Conservation (phyloP, 306 rosid genomes). For the Vigna radiata region DNA sequence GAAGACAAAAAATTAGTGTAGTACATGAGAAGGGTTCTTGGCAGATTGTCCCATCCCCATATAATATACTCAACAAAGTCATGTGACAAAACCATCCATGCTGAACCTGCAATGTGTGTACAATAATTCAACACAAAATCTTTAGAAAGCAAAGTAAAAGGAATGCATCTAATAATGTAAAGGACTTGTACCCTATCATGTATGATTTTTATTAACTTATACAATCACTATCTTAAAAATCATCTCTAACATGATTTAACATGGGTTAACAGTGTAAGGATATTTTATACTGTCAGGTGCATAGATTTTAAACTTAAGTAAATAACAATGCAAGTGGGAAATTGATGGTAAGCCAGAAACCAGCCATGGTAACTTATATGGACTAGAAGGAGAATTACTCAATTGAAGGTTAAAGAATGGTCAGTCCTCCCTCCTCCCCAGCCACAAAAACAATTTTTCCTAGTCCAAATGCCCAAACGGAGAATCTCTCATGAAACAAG, state of each 20-base stretch:
- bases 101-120: constrained; percentile 75
- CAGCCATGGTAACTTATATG: background rate
- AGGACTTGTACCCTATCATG: background rate
- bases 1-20: constrained; percentile 90
- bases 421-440: constrained; percentile 10
- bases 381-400: background rate
- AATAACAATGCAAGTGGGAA: background rate
- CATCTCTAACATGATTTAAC: background rate
- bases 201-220: background rate
- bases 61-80: constrained; percentile 77
- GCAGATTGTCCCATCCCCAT: constrained; percentile 98
- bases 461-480: constrained; percentile 21
- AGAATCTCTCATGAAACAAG: background rate
- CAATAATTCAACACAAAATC: constrained; percentile 17
- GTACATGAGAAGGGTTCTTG: constrained; percentile 94
- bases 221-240: too few relatives aligned
- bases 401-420: constrained; percentile 17
- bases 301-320: background rate
- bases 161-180: too few relatives aligned
- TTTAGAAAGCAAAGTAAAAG: background rate
- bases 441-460: background rate
- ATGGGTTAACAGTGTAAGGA: background rate
- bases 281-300: background rate
- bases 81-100: constrained; percentile 90
- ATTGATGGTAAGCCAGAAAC: background rate